Evolutionary conservation across 2,329 filamentous ascomycete genomes (phyloP), one percentile per base, ranked within the genome.

Genomic region (Macrophomina tecta): DNA sequence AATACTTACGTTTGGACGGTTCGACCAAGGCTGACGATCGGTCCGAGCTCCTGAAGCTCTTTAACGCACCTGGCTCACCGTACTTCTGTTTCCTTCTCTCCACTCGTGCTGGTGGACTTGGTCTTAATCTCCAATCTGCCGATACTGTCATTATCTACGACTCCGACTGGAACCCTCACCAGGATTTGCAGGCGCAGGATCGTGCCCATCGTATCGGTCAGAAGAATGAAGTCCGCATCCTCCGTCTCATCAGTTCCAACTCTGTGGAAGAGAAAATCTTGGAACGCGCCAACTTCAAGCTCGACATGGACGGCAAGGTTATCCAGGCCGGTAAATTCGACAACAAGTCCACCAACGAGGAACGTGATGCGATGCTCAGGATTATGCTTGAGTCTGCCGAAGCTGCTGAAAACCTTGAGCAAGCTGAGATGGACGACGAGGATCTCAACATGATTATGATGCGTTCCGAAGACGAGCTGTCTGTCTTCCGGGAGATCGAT

Each of bases 141-240:
- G 95, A 99, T 80, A 99, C 95, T 1, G 95, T 99, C 82, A 97
- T 99, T 80, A 99, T 99, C 76, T 99, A 97, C 81, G 95, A 99
- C 77, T 99, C 95, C 0, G 95, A 99, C 82, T 99, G 95, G 95
- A 99, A 99, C 80, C 95, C 95, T 77, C 94, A 98, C 78, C 95
- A 99, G 80, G 95, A 99, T 91, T 84, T 99, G 80, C 95, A 99
- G 80, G 95, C 95, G 14, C 95, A 99, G 78, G 95, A 99, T 90
- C 95, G 95, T 90, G 95, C 95, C 55, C 95, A 99, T 89, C 94
- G 95, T 91, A 99, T 99, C 72, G 95, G 95, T 69, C 95, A 99
- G 80, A 99, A 99, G 89, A 99, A 99, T 74, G 95, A 99, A 80
- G 95, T 99, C 66, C 91, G 95, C 73, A 99, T 99, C 78, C 82